Evolutionary conservation across 257 asterid genomes (phyloP).

Genomic region (Cruciata laevipes): DNA sequence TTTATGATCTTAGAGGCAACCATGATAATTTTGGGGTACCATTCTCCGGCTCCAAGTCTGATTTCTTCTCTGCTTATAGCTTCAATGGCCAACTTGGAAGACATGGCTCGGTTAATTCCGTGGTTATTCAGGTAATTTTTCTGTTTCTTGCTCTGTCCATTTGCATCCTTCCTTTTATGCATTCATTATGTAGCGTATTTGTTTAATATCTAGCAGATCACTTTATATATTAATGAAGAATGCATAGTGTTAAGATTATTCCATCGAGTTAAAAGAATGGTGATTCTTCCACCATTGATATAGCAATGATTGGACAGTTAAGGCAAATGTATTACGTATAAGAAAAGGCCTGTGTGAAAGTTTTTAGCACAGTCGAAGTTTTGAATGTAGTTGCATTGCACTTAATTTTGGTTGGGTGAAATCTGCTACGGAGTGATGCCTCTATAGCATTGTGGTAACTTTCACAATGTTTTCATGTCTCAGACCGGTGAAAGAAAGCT

Average conservation of each 20-base stretch:
- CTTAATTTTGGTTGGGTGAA: background rate
- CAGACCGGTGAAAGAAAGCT: conserved; percentile 66
- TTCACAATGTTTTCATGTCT: conserved; percentile 22
- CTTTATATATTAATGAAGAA: background rate
- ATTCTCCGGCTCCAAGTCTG: conserved; percentile 48
- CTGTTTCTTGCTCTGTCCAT: conserved; percentile 4
- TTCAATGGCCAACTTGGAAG: conserved; percentile 53
- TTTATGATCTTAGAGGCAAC: conserved; percentile 90
- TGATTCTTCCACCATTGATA: background rate
- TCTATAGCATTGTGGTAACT: conserved; percentile 10
- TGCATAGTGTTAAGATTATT: background rate
- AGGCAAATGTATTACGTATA: background rate
- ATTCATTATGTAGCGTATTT: too few species aligned
- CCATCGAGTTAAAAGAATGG: background rate
- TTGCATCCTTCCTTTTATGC: background rate
- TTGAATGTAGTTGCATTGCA: background rate
- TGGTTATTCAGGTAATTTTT: conserved; percentile 58
- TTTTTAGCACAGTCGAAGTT: background rate
- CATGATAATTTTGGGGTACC: conserved; percentile 94
- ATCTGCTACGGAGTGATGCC: background rate
- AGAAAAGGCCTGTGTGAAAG: background rate
- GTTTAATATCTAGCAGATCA: background rate
- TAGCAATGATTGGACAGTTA: conserved; percentile 27
- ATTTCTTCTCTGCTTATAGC: conserved; percentile 74
- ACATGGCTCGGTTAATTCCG: conserved; percentile 52